Percentiles rank a stretch among this genome's conserved stretches.
These are phyloP conservation scores for Citeromyces hawaiiensis DNA, from an alignment of 1,139 yeast species.

Conservation along the genomic window DNA sequence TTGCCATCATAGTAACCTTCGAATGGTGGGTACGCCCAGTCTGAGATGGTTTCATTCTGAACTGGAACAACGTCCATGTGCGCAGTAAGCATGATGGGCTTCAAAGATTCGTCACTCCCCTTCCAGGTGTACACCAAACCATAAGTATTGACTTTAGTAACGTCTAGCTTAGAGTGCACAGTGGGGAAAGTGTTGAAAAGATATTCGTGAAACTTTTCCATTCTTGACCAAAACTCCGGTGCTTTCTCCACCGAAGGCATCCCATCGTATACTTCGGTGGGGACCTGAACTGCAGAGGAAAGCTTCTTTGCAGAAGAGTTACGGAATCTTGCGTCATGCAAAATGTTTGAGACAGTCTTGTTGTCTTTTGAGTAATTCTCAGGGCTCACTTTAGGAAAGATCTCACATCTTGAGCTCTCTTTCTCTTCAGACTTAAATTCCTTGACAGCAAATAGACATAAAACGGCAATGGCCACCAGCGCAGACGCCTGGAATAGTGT, in stretches of 20 bases:
- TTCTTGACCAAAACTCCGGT: slow-evolving; percentile 26
- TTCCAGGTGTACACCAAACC: slow-evolving; percentile 18
- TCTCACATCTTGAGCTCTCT: slow-evolving; percentile 9
- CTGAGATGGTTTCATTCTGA: slow-evolving; percentile 35
- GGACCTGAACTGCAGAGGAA: slow-evolving; percentile 42
- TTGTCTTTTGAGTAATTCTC: slow-evolving; percentile 5
- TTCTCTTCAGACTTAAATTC: not conserved
- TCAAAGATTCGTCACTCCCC: slow-evolving; percentile 36
- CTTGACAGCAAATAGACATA: not conserved
- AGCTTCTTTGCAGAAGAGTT: slow-evolving; percentile 27
- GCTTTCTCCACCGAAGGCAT: slow-evolving; percentile 17
- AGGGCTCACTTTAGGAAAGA: slow-evolving; percentile 10
- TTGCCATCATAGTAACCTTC: slow-evolving; percentile 55
- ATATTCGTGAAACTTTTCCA: slow-evolving; percentile 26
- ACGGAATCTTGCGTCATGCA: slow-evolving; percentile 25
- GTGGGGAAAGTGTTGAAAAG: slow-evolving; percentile 28
- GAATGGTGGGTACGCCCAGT: slow-evolving; percentile 65
- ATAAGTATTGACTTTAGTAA: slow-evolving; percentile 28
- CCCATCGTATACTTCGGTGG: slow-evolving; percentile 50
- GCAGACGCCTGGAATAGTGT: not conserved
- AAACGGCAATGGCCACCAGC: not conserved
- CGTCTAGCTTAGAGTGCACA: slow-evolving; percentile 22
- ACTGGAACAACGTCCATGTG: slow-evolving; percentile 84
- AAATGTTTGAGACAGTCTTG: slow-evolving; percentile 10
- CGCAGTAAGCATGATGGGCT: slow-evolving; percentile 59